Evolutionary conservation across 75 land plant species (phyloP).

Genomic region (Picea sitchensis): DNA sequence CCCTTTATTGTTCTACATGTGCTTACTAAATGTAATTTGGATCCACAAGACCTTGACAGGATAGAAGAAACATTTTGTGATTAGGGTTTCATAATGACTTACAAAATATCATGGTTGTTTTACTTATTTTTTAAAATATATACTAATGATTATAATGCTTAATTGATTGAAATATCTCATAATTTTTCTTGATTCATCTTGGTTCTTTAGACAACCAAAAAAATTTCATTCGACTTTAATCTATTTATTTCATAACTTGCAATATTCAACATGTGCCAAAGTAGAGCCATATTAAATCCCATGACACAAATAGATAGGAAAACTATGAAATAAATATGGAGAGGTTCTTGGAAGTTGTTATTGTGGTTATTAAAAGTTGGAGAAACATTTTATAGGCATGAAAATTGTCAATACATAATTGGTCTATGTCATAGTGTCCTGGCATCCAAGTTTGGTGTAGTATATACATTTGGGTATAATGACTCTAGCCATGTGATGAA

Average conservation of each 20-base stretch:
- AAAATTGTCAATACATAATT: conserved; percentile 73
- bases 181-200: conserved; percentile 62
- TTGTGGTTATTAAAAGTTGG: conserved; percentile 67
- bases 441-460: conserved; percentile 54
- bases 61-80: conserved; percentile 58
- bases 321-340: conserved; percentile 52
- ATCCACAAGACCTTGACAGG: conserved; percentile 76
- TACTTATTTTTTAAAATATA: not conserved
- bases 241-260: conserved; percentile 78
- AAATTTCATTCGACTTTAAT: conserved; percentile 49
- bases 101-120: not conserved
- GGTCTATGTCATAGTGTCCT: conserved; percentile 86
- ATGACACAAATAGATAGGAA: conserved; percentile 70
- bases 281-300: conserved; percentile 64
- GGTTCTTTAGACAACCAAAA: conserved; percentile 69
- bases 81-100: not conserved
- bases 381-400: conserved; percentile 58
- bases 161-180: conserved; percentile 17
- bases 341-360: conserved; percentile 84
- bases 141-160: conserved; percentile 39
- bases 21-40: conserved; percentile 63
- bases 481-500: conserved; percentile 66
- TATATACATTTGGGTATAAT: conserved; percentile 79
- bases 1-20: conserved; percentile 83
- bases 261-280: conserved; percentile 76